Conservation (phyloP, 164 flowering plant species). For the Platanus orientalis region DNA sequence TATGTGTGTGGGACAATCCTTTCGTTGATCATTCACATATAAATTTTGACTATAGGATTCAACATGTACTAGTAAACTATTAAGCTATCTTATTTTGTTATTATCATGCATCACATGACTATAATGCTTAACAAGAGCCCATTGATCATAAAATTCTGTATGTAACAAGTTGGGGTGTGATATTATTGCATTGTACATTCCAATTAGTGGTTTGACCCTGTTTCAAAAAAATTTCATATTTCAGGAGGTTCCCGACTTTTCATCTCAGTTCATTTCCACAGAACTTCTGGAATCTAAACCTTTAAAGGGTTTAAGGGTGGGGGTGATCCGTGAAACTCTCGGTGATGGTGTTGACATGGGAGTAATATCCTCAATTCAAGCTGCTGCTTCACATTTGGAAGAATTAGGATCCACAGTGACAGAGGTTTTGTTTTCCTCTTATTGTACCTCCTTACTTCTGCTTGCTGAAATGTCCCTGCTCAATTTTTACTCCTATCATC, state of each 20-base stretch:
- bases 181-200: not conserved
- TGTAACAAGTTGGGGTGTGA: not conserved
- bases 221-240: slow-evolving; percentile 8
- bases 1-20: too few species aligned
- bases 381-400: slow-evolving; percentile 81
- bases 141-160: not conserved
- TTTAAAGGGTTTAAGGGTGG: slow-evolving; percentile 79
- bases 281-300: slow-evolving; percentile 59
- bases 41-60: too few species aligned
- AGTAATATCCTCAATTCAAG: slow-evolving; percentile 54
- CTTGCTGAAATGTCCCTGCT: not conserved
- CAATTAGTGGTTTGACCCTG: not conserved
- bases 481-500: not conserved
- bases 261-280: slow-evolving; percentile 43
- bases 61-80: too few species aligned
- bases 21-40: too few species aligned
- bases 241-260: slow-evolving; percentile 81
- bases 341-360: slow-evolving; percentile 76
- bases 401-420: slow-evolving; percentile 70
- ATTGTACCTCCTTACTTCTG: not conserved
- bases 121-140: not conserved
- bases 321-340: slow-evolving; percentile 79
- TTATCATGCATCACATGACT: too few species aligned
- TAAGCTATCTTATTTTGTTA: too few species aligned
- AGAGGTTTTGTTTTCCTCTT: slow-evolving; percentile 47